phyloP scores from a whole-genome alignment of 768 basidiomycete genomes.

The Lactarius hatsudake region DNA sequence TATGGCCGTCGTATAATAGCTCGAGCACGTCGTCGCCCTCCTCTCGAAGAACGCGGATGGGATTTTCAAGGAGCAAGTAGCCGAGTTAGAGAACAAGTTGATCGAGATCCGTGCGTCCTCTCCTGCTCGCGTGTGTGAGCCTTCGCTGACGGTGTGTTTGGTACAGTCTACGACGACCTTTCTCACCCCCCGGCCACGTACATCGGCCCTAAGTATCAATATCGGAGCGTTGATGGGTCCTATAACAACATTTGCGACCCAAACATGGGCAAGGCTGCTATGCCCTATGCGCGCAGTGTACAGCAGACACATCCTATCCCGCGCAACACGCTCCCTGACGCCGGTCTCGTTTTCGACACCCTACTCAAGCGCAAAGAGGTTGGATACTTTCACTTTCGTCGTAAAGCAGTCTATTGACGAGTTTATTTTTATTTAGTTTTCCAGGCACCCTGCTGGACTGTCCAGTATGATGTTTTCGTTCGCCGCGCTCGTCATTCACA shows the following conservation, averaged over 20 bases:
- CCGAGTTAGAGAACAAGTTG: constrained; percentile 38
- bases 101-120: constrained; percentile 49
- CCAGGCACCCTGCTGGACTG: constrained; percentile 72
- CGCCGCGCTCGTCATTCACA: constrained; percentile 80
- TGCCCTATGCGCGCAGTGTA: constrained; percentile 81
- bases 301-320: constrained; percentile 67
- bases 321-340: constrained; percentile 67
- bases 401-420: neutral
- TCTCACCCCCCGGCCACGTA: constrained; percentile 73
- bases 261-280: constrained; percentile 72
- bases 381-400: constrained; percentile 8
- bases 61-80: constrained; percentile 43
- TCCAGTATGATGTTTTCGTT: constrained; percentile 80
- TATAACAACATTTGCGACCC: constrained; percentile 70
- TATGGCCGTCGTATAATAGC: constrained; percentile 39
- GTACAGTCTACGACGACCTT: constrained; percentile 76
- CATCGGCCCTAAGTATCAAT: constrained; percentile 59
- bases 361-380: constrained; percentile 72
- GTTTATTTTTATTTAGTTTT: constrained; percentile 46
- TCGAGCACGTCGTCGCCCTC: constrained; percentile 66
- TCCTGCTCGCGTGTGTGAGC: neutral
- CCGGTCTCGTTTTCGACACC: constrained; percentile 78
- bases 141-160: neutral
- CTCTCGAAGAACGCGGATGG: constrained; percentile 47
- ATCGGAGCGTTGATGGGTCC: constrained; percentile 74